Conservation (phyloP, 169 alveolate species). For the Haemoproteus tartakovskyi region DNA sequence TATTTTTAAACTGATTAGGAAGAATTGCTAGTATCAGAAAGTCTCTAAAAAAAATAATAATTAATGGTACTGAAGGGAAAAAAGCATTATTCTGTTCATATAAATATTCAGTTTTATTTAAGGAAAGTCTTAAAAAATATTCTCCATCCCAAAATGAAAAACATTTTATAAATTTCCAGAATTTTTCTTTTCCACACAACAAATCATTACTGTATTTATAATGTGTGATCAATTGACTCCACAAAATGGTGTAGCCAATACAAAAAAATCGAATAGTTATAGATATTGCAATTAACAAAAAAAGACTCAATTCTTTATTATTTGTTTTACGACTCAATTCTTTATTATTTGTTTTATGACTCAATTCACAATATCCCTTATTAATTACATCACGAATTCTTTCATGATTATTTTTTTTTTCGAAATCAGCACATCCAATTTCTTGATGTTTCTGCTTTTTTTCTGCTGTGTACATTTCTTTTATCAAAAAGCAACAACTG, state of each 20-base stretch:
- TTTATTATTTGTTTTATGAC: too few species aligned
- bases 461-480: too few species aligned
- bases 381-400: too few species aligned
- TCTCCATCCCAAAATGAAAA: constrained; percentile 74
- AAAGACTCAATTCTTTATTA: background rate
- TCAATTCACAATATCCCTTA: too few species aligned
- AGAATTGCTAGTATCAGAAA: too few species aligned
- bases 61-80: constrained; percentile 74
- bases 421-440: too few species aligned
- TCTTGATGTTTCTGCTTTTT: too few species aligned
- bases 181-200: constrained; percentile 1
- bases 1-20: background rate
- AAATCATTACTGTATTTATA: constrained; percentile 44
- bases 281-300: background rate
- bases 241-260: constrained; percentile 22
- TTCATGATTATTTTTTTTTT: too few species aligned
- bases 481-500: too few species aligned
- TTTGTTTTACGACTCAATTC: too few species aligned
- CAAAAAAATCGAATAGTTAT: constrained; percentile 5
- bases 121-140: constrained; percentile 68
- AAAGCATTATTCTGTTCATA: constrained; percentile 75
- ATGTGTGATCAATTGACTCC: constrained; percentile 15
- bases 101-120: constrained; percentile 69
- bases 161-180: constrained; percentile 26
- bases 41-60: constrained; percentile 17